A percentile compares a stretch with the other conserved stretches of the same genome.
phyloP scores from a whole-genome alignment of 2,329 filamentous ascomycete genomes.

The Ceratocystis albifundus region DNA sequence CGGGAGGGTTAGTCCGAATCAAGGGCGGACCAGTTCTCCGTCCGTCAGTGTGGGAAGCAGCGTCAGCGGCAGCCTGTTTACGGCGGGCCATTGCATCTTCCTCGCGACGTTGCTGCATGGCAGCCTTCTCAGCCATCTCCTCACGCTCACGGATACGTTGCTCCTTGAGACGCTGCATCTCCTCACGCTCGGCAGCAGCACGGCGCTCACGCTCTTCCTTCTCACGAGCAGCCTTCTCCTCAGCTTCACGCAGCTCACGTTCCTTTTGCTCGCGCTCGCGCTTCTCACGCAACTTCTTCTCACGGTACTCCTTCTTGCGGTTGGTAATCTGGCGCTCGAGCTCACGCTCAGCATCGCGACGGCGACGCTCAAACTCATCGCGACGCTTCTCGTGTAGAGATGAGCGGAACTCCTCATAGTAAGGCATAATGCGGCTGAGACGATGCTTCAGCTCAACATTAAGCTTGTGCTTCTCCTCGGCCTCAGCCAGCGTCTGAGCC shows the following conservation, averaged over 20 bases:
- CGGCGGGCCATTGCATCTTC: slow-evolving; percentile 74
- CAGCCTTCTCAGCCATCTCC: slow-evolving; percentile 53
- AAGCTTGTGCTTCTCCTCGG: slow-evolving; percentile 81
- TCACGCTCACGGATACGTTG: slow-evolving; percentile 56
- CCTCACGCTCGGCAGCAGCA: slow-evolving; percentile 68
- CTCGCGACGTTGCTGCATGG: slow-evolving; percentile 67
- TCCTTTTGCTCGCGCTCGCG: slow-evolving; percentile 76
- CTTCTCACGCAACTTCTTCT: slow-evolving; percentile 71
- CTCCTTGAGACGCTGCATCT: slow-evolving; percentile 55
- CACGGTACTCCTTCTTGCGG: slow-evolving; percentile 78
- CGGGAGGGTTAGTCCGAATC: slow-evolving; percentile 25
- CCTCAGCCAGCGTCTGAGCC: slow-evolving; percentile 63
- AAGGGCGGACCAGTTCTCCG: slow-evolving; percentile 23
- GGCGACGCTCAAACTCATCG: slow-evolving; percentile 91
- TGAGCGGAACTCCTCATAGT: slow-evolving; percentile 73
- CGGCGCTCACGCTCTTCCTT: slow-evolving; percentile 72
- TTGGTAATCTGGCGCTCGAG: slow-evolving; percentile 81
- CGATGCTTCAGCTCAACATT: slow-evolving; percentile 90
- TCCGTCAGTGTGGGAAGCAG: slow-evolving; percentile 21
- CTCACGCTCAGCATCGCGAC: slow-evolving; percentile 82
- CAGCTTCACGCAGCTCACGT: slow-evolving; percentile 64
- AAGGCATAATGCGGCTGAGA: slow-evolving; percentile 69
- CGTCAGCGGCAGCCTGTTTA: slow-evolving; percentile 33
- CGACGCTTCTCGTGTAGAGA: slow-evolving; percentile 76
- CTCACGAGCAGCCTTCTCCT: slow-evolving; percentile 68